Evolutionary conservation across 495 filamentous ascomycete genomes (phyloP).

Genomic region (Aspergillus biplanus): DNA sequence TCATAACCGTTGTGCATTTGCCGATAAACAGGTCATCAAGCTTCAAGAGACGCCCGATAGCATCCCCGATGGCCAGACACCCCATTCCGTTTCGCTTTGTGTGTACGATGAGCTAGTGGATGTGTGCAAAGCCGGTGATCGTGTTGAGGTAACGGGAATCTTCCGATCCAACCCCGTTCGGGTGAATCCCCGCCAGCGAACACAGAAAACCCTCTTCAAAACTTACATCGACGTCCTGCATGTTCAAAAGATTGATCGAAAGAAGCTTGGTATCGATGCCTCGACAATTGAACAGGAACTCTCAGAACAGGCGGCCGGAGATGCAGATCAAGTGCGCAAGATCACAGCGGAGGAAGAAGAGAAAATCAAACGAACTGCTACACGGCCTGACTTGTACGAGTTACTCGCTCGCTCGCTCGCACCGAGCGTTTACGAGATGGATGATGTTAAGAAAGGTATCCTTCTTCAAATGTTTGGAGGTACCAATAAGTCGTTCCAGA

Average conservation of each 20-base stretch:
- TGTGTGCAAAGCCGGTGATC: constrained; percentile 95
- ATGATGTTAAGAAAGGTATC: constrained; percentile 98
- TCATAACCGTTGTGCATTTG: constrained; percentile 93
- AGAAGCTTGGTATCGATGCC: constrained; percentile 86
- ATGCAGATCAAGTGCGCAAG: constrained; percentile 80
- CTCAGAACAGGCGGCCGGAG: constrained; percentile 70
- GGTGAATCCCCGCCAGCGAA: constrained; percentile 90
- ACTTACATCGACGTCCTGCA: constrained; percentile 96
- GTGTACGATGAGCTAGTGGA: constrained; percentile 97
- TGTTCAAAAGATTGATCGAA: constrained; percentile 94
- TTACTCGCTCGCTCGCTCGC: constrained; percentile 90
- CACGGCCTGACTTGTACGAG: constrained; percentile 88
- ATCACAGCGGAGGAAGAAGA: constrained; percentile 88
- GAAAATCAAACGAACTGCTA: constrained; percentile 82
- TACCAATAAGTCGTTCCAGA: constrained; percentile 98
- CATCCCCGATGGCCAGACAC: constrained; percentile 90
- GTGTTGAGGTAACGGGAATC: constrained; percentile 94
- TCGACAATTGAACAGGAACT: constrained; percentile 89
- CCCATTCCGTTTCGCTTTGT: constrained; percentile 96
- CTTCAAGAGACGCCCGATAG: constrained; percentile 96
- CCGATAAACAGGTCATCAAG: constrained; percentile 98
- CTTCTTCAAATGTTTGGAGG: constrained; percentile 95
- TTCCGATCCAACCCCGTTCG: constrained; percentile 94
- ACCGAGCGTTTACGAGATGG: constrained; percentile 96
- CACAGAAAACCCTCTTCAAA: constrained; percentile 94